Conservation (phyloP, 768 basidiomycete species). For the Lactifluus echinatus region DNA sequence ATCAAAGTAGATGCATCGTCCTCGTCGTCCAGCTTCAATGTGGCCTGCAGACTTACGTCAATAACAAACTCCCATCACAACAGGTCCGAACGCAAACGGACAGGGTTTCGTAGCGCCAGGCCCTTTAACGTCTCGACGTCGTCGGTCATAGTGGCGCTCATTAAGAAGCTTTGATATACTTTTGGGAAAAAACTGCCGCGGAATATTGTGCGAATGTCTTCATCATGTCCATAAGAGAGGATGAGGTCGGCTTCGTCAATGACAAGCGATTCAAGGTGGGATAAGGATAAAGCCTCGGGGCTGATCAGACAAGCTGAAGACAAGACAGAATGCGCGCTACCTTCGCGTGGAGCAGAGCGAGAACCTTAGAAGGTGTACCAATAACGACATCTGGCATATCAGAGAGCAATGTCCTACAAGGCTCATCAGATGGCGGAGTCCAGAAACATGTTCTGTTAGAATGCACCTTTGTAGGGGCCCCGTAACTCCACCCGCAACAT, state of each 20-base stretch:
- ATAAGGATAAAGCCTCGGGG: constrained; percentile 50
- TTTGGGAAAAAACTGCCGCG: constrained; percentile 64
- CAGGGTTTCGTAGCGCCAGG: constrained; percentile 78
- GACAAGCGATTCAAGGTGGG: constrained; percentile 72
- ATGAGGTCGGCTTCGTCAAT: constrained; percentile 98
- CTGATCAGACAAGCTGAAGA: background rate
- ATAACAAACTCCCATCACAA: background rate
- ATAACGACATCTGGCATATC: constrained; percentile 77
- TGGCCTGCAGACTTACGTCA: constrained; percentile 42
- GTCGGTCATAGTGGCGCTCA: constrained; percentile 97
- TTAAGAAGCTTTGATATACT: constrained; percentile 85
- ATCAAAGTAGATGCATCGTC: constrained; percentile 73
- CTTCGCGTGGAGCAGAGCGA: constrained; percentile 64
- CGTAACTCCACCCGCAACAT: constrained; percentile 65
- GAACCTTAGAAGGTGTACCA: constrained; percentile 65
- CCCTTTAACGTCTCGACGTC: constrained; percentile 91
- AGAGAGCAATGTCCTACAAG: constrained; percentile 40
- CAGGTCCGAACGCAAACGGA: constrained; percentile 32
- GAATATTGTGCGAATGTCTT: constrained; percentile 71
- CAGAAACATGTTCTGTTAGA: background rate
- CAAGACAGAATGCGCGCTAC: constrained; percentile 26
- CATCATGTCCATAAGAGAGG: constrained; percentile 92
- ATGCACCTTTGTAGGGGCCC: constrained; percentile 66
- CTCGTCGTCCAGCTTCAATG: constrained; percentile 78
- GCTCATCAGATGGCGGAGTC: background rate